phyloP scores from a whole-genome alignment of 192 early-diverging fungal genomes.

The Linnemannia elongata region DNA sequence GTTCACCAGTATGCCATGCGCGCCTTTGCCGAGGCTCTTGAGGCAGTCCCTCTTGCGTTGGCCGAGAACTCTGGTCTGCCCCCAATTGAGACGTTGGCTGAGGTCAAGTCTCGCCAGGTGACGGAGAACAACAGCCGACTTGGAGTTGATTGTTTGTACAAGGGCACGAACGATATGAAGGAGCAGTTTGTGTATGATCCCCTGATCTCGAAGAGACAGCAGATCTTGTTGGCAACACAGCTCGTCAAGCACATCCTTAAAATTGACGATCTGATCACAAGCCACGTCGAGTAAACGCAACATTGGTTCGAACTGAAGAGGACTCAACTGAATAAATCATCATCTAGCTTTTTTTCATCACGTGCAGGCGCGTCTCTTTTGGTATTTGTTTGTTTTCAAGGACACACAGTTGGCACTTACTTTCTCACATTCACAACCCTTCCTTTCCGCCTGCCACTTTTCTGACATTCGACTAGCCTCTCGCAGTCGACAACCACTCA shows the following conservation, averaged over 20 bases:
- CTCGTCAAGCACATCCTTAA: conserved; percentile 99
- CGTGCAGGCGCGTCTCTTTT: too few species aligned
- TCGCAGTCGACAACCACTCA: not conserved
- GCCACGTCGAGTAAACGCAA: conserved; percentile 27
- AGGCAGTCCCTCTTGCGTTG: conserved; percentile 92
- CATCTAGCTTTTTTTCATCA: not conserved
- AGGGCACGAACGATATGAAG: conserved; percentile 96
- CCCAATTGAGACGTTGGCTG: conserved; percentile 96
- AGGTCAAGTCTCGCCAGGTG: conserved; percentile 94
- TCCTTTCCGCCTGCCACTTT: not conserved
- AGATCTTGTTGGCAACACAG: conserved; percentile 97
- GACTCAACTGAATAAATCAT: not conserved
- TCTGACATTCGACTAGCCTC: not conserved
- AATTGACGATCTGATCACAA: conserved; percentile 84
- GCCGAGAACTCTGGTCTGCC: conserved; percentile 98
- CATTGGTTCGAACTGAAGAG: not conserved
- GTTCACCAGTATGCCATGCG: conserved; percentile 99
- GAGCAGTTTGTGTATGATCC: conserved; percentile 99
- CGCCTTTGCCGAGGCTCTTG: conserved; percentile 96
- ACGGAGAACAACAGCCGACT: conserved; percentile 88
- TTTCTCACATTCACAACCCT: too few species aligned
- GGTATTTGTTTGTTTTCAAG: too few species aligned
- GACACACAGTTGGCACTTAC: too few species aligned
- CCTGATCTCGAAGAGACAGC: conserved; percentile 98
- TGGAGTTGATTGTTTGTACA: conserved; percentile 97